A percentile compares a stretch with the other conserved stretches of the same genome.
Conservation (phyloP, 1,284 basidiomycete species). For the Cryptococcus sp. region DNA sequence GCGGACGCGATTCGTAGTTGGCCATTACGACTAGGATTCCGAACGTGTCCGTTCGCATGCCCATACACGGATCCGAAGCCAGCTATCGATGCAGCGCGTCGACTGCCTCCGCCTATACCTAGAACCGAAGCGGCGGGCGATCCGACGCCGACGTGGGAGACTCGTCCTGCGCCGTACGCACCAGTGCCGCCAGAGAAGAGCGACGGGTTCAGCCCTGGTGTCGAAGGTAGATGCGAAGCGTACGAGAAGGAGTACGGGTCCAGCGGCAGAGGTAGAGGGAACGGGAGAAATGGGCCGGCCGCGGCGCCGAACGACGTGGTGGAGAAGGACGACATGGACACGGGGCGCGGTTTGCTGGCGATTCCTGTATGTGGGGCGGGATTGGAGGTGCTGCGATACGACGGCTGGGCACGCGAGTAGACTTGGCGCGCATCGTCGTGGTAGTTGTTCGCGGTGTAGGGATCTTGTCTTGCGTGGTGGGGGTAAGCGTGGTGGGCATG, state of each 20-base stretch:
- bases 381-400: not conserved
- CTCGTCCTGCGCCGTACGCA: not conserved
- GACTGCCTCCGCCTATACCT: not conserved
- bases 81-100: not conserved
- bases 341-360: not conserved
- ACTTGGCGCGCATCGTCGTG: slow-evolving; percentile 10
- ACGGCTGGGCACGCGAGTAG: slow-evolving; percentile 11
- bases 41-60: too few relatives aligned
- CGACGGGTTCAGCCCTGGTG: slow-evolving; percentile 10
- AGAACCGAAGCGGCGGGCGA: not conserved
- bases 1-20: not conserved
- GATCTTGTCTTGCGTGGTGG: too few relatives aligned
- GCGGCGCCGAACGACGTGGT: slow-evolving; percentile 23
- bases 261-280: not conserved
- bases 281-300: not conserved
- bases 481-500: too few relatives aligned
- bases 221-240: slow-evolving; percentile 5
- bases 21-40: too few relatives aligned
- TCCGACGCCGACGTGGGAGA: slow-evolving; percentile 5
- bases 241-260: not conserved
- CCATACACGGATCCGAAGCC: too few relatives aligned
- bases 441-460: not conserved
- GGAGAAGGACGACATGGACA: slow-evolving; percentile 10
- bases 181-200: slow-evolving; percentile 3
- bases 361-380: slow-evolving; percentile 7